Evolutionary conservation across 2,329 filamentous ascomycete species (phyloP), one percentile per base, ranked within the genome.

Genomic region (Coniochaeta ligniaria): DNA sequence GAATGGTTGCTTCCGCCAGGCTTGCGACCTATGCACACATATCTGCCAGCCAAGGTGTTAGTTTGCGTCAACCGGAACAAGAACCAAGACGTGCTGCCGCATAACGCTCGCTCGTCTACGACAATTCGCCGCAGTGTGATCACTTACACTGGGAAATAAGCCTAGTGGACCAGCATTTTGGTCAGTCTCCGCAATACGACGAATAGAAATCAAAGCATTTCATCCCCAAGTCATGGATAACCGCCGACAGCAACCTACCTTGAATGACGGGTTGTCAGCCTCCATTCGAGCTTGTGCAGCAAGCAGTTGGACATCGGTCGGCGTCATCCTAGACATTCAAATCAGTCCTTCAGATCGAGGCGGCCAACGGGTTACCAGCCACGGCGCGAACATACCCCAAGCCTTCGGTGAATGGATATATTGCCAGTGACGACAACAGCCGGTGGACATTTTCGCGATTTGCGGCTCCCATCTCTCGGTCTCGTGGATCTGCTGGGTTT

Each of bases 21-120:
- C 64, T 87, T 88, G 63, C 79, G 78, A 57, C 84, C 85, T 65
- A 87, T 86, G 64, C 83, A 86, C 41, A 87, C 81, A 68, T 87
- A 86, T 64, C 83, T 86, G 61, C 52, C 22, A 38, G 20, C 63
- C 61, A 64, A 60, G 20, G 28, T 41, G 60, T 59, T 55, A 57
- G 60, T 66, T 60, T 65, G 20, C 45, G 16, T 24, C 22, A 58
- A 26, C 22, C n/a, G 24, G 26, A 52, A 28, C 47, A 28, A 22
- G 24, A 16, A 9, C 26, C 14, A 20, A n/a, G n/a, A n/a, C n/a
- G 8, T 50, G 26, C 52, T n/a, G 17, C 28, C 28, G 28, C 28
- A 31, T 31, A 35, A 56, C 28, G 52, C 33, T 35, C 14, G 52
- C 28, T 36, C 17, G 5, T 20, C 52, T 3, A 12, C 12, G 14